Conservation (phyloP, 2,329 filamentous ascomycete genomes). For the Colletotrichum sp. region DNA sequence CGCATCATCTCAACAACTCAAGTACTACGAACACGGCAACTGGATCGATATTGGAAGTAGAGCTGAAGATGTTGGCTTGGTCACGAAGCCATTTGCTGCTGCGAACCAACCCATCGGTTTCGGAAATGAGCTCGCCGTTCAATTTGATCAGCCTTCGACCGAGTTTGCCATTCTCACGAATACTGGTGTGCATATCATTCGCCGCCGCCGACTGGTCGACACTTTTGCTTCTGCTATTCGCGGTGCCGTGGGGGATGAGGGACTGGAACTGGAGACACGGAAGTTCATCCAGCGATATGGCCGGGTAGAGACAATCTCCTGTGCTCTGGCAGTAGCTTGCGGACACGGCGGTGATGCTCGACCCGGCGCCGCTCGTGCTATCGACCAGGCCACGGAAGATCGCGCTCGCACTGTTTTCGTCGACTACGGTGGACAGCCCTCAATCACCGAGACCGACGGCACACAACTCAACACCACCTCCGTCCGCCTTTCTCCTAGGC, state of each 20-base stretch:
- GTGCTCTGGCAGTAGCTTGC: slow-evolving; percentile 92
- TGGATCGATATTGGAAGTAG: slow-evolving; percentile 78
- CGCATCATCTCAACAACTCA: slow-evolving; percentile 55
- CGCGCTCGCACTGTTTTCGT: slow-evolving; percentile 88
- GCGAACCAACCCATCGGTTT: slow-evolving; percentile 76
- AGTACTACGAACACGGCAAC: slow-evolving; percentile 79
- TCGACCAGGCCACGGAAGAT: slow-evolving; percentile 86
- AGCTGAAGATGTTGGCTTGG: slow-evolving; percentile 79
- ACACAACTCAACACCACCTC: slow-evolving; percentile 77
- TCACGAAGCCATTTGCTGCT: slow-evolving; percentile 76
- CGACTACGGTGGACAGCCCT: slow-evolving; percentile 88
- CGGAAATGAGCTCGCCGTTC: slow-evolving; percentile 94
- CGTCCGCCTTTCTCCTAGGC: slow-evolving; percentile 85
- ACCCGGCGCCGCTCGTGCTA: slow-evolving; percentile 76
- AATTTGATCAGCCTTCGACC: slow-evolving; percentile 82
- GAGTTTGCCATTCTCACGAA: slow-evolving; percentile 94
- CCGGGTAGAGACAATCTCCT: slow-evolving; percentile 85
- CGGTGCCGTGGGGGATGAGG: slow-evolving; percentile 76
- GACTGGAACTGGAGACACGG: slow-evolving; percentile 80
- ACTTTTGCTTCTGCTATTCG: slow-evolving; percentile 86
- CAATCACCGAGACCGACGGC: slow-evolving; percentile 78
- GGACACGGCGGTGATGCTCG: slow-evolving; percentile 82
- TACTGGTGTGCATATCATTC: slow-evolving; percentile 85
- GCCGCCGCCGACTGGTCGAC: slow-evolving; percentile 85
- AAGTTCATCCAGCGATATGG: slow-evolving; percentile 88